These are phyloP conservation scores for Ascochyta pisi DNA, from an alignment of 2,329 filamentous ascomycete species.

Conservation along the genomic window DNA sequence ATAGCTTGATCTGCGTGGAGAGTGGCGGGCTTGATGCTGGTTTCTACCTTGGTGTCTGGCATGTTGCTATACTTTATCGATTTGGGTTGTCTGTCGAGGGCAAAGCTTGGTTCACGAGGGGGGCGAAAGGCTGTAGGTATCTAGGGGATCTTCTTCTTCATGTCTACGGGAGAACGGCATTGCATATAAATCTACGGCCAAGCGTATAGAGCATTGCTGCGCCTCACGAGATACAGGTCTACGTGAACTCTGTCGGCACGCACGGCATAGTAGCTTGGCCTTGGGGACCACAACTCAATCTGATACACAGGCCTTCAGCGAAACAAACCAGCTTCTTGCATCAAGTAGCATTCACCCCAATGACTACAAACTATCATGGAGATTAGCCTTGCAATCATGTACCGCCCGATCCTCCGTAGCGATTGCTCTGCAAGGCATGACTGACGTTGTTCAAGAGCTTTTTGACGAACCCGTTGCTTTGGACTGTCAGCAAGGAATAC, in stretches of 20 bases:
- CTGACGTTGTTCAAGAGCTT: slow-evolving; percentile 13
- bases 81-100: too few relatives aligned
- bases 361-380: background rate
- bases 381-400: background rate
- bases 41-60: too few relatives aligned
- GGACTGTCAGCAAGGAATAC: background rate
- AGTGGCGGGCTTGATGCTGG: too few relatives aligned
- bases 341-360: background rate
- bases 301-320: too few relatives aligned
- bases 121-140: too few relatives aligned
- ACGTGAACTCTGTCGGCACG: background rate
- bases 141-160: too few relatives aligned
- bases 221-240: background rate
- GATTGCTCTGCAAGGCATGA: slow-evolving; percentile 1
- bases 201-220: background rate
- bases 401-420: slow-evolving; percentile 2
- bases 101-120: too few relatives aligned
- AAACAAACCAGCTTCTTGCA: background rate
- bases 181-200: background rate
- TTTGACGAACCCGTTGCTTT: slow-evolving; percentile 5
- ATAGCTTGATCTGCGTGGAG: too few relatives aligned
- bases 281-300: too few relatives aligned
- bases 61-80: too few relatives aligned
- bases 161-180: background rate
- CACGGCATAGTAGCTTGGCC: background rate